Evolutionary conservation across 2,329 filamentous ascomycete species (phyloP).

Genomic region (Aspergillus tubingensis): DNA sequence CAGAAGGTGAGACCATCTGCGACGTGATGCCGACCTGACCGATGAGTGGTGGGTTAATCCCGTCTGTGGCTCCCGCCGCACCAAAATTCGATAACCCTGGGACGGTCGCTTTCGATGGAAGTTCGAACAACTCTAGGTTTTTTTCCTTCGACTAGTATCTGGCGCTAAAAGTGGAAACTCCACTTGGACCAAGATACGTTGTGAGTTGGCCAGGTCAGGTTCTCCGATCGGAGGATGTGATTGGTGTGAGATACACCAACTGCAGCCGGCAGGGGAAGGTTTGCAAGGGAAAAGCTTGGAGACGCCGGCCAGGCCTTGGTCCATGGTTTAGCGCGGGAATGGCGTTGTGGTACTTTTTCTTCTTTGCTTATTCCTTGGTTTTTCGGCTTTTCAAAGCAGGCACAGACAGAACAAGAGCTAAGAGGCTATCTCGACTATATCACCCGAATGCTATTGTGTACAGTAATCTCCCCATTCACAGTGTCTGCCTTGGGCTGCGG

Average conservation of each 20-base stretch:
- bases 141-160: background rate
- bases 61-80: background rate
- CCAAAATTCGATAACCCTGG: background rate
- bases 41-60: background rate
- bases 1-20: slow-evolving; percentile 8
- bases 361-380: background rate
- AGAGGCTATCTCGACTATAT: too few species aligned
- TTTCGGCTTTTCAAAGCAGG: too few species aligned
- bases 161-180: background rate
- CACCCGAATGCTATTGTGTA: too few species aligned
- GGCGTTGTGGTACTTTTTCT: background rate
- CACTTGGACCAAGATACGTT: background rate
- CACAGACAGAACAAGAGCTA: too few species aligned
- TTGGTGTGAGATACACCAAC: slow-evolving; percentile 1
- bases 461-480: too few species aligned
- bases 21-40: slow-evolving; percentile 13
- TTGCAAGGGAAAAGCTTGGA: background rate
- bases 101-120: background rate
- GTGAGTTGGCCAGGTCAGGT: background rate
- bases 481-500: background rate
- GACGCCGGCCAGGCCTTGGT: background rate
- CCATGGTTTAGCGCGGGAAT: too few species aligned
- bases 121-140: too few species aligned
- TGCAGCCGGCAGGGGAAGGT: too few species aligned
- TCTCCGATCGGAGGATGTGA: background rate